Evolutionary conservation across 352 stramenopile genomes (phyloP).

Genomic region (Peronospora tabacina): DNA sequence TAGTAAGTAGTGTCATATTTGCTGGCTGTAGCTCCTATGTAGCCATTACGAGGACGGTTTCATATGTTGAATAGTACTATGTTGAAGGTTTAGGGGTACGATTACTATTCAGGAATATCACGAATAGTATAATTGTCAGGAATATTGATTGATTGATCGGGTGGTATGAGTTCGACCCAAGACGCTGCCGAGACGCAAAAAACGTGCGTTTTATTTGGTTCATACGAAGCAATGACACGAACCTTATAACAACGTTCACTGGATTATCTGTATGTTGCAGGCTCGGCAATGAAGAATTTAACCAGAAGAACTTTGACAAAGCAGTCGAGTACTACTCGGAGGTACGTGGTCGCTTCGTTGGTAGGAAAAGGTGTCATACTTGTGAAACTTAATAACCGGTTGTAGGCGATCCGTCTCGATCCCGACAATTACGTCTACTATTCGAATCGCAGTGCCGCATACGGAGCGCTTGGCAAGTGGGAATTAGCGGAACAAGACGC

Average conservation of each 20-base stretch:
- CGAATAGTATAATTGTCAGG: conserved; percentile 1
- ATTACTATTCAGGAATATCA: no score
- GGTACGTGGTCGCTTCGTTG: conserved; percentile 18
- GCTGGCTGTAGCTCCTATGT: no score
- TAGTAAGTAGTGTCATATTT: background rate
- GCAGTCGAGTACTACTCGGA: conserved; percentile 73
- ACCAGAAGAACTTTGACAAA: conserved; percentile 79
- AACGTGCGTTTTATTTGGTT: conserved; percentile 34
- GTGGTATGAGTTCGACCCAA: conserved; percentile 30
- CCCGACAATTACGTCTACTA: conserved; percentile 79
- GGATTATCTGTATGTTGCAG: conserved; percentile 15
- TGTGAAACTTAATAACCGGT: background rate
- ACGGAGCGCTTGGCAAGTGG: conserved; percentile 63
- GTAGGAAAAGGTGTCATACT: background rate
- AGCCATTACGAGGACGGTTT: no score
- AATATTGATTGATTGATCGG: conserved; percentile 9
- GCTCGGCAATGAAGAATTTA: conserved; percentile 82
- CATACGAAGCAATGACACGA: background rate
- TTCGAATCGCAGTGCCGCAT: conserved; percentile 71
- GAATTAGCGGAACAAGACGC: conserved; percentile 61
- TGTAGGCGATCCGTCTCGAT: conserved; percentile 66
- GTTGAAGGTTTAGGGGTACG: no score
- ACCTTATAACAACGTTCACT: background rate
- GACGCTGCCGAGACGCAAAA: conserved; percentile 60
- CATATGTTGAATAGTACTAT: no score